phyloP scores from a whole-genome alignment of 2,329 filamentous ascomycete genomes.

The Fusarium drepaniforme region DNA sequence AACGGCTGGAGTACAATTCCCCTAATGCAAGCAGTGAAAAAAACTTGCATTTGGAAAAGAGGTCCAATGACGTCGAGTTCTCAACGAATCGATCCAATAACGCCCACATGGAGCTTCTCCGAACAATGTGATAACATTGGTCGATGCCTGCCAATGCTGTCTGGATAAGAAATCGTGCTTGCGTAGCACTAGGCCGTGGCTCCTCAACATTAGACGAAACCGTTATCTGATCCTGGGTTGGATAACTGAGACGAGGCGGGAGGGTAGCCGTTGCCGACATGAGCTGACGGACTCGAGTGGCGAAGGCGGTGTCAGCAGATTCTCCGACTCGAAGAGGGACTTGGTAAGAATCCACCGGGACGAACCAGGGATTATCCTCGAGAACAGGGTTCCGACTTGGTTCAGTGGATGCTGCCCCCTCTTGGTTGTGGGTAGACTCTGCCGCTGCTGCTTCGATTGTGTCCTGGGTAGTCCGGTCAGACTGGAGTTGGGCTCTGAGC shows the following conservation, averaged over 20 bases:
- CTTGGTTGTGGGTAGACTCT: background rate
- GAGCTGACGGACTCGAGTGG: background rate
- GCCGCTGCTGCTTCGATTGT: background rate
- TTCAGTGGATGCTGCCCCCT: background rate
- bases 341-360: background rate
- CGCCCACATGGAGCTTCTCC: background rate
- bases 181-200: background rate
- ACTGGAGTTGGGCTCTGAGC: background rate
- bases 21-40: background rate
- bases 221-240: background rate
- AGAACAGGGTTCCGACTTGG: background rate
- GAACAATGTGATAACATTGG: background rate
- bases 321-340: background rate
- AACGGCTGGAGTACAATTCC: background rate
- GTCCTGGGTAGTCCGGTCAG: background rate
- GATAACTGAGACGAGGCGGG: background rate
- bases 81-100: background rate
- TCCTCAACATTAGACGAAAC: background rate
- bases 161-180: background rate
- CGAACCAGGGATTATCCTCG: background rate
- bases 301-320: background rate
- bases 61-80: fast-evolving
- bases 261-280: background rate
- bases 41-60: background rate
- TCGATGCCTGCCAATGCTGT: background rate